Conservation (phyloP, 305 asterid genomes). For the Rubia peregrina region DNA sequence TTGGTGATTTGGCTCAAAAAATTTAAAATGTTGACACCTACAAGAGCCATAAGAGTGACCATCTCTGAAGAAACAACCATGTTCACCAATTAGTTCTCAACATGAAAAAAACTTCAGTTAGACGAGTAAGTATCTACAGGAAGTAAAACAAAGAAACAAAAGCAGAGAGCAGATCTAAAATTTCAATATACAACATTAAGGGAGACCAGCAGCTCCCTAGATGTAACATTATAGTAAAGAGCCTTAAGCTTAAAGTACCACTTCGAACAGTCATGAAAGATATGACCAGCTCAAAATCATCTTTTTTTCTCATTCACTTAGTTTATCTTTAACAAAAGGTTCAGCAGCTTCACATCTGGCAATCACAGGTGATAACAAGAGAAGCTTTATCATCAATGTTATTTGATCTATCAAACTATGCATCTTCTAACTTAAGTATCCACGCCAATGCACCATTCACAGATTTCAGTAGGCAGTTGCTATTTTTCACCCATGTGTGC, state of each 20-base stretch:
- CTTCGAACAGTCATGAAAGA: not conserved
- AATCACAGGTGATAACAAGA: not conserved
- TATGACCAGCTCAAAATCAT: not conserved
- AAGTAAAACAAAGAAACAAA: not conserved
- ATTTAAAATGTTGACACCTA: not conserved
- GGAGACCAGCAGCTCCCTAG: not conserved
- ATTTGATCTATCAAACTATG: not conserved
- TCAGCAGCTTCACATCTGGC: not conserved
- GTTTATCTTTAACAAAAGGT: not conserved
- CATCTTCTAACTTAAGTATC: not conserved
- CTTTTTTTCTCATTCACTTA: not conserved
- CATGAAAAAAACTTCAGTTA: not conserved
- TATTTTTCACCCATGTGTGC: not conserved
- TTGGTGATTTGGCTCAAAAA: not conserved
- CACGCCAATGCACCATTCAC: not conserved
- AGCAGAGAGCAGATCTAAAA: not conserved
- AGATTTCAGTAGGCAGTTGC: constrained; percentile 1
- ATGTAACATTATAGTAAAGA: not conserved
- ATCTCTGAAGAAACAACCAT: not conserved
- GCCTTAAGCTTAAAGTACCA: not conserved
- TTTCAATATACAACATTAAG: not conserved
- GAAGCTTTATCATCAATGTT: not conserved
- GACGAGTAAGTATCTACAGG: not conserved
- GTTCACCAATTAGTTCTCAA: not conserved
- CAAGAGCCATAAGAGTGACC: not conserved